phyloP scores from a whole-genome alignment of 805 yeast genomes.

The Saturnispora quitensis region DNA sequence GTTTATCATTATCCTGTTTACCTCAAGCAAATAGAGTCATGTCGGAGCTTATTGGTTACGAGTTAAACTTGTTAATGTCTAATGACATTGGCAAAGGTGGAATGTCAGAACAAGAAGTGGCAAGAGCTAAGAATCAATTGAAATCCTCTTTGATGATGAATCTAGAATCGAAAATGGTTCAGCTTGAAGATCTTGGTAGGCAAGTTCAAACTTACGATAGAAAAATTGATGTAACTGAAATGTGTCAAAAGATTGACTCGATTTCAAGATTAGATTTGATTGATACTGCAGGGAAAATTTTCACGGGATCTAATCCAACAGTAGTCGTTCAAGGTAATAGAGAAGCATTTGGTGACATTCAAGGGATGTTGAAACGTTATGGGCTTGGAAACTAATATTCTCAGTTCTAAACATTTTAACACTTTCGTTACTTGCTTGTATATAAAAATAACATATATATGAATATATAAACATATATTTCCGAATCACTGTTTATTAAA shows the following conservation, averaged over 20 bases:
- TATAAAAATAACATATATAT: not conserved
- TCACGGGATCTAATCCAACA: conserved; percentile 74
- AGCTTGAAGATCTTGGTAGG: conserved; percentile 90
- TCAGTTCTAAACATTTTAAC: not conserved
- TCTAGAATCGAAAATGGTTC: conserved; percentile 86
- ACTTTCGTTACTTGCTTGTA: not conserved
- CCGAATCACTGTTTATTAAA: not conserved
- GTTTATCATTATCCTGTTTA: conserved; percentile 73
- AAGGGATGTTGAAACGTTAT: conserved; percentile 49
- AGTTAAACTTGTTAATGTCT: conserved; percentile 40
- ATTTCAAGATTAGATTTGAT: conserved; percentile 61
- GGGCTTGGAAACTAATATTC: conserved; percentile 50
- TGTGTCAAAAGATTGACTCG: conserved; percentile 67
- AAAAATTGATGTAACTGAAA: conserved; percentile 66
- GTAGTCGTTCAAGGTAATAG: conserved; percentile 84
- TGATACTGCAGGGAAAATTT: conserved; percentile 63
- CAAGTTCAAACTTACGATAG: conserved; percentile 81
- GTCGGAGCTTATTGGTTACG: conserved; percentile 69
- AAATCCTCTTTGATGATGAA: conserved; percentile 85
- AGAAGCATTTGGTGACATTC: conserved; percentile 78
- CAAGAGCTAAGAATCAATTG: conserved; percentile 87
- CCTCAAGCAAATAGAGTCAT: conserved; percentile 81
- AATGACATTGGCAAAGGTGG: conserved; percentile 44
- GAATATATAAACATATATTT: too few relatives aligned
- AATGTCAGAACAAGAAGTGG: conserved; percentile 61